Conservation (phyloP, 768 basidiomycete genomes). For the Dentipellis sp. region DNA sequence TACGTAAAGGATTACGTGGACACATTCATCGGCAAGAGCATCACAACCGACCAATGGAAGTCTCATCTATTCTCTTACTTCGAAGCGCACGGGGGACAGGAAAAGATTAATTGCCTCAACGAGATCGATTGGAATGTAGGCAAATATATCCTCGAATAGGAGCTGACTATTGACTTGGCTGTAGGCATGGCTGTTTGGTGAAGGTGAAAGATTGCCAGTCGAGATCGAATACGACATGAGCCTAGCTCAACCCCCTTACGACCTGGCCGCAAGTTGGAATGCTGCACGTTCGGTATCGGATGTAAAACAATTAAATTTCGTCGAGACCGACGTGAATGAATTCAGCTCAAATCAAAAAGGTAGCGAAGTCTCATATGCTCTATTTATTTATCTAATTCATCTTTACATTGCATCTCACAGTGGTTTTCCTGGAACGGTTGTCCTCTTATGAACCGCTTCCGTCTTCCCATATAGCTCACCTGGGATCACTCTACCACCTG, state of each 20-base stretch:
- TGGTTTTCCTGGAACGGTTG: constrained; percentile 79
- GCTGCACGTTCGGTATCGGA: constrained; percentile 40
- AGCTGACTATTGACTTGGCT: neutral
- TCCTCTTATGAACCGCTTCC: constrained; percentile 58
- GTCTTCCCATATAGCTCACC: constrained; percentile 42
- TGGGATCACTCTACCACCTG: constrained; percentile 44
- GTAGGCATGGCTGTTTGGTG: constrained; percentile 77
- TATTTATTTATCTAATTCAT: neutral
- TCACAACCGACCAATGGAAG: constrained; percentile 81
- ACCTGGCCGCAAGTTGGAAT: constrained; percentile 70
- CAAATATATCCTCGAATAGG: neutral
- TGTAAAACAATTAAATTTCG: constrained; percentile 43
- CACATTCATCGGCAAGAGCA: constrained; percentile 75
- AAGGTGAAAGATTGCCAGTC: constrained; percentile 65
- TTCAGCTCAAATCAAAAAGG: constrained; percentile 76
- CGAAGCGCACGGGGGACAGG: constrained; percentile 41
- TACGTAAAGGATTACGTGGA: constrained; percentile 78
- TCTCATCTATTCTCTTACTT: constrained; percentile 69
- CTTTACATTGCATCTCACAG: constrained; percentile 24
- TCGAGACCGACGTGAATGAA: constrained; percentile 43
- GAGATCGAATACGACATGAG: constrained; percentile 67
- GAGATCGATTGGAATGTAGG: constrained; percentile 72
- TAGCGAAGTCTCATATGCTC: constrained; percentile 22
- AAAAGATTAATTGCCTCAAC: constrained; percentile 58
- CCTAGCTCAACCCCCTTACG: constrained; percentile 61